Evolutionary conservation across 2,329 filamentous ascomycete genomes (phyloP).

Genomic region (Aspergillus cejpii): DNA sequence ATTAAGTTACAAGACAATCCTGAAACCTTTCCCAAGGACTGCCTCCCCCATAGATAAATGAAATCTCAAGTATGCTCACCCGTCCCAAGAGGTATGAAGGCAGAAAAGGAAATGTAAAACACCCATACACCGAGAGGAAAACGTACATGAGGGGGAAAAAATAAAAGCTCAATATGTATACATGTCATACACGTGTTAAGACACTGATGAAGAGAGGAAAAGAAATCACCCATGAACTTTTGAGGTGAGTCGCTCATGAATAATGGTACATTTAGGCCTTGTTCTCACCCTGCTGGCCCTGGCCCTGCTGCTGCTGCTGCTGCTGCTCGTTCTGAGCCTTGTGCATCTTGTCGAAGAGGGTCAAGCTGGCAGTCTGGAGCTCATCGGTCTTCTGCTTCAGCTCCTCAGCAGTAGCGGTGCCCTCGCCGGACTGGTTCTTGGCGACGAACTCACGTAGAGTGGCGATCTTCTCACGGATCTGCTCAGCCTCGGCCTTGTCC

Average conservation of each 20-base stretch:
- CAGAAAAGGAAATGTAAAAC: slow-evolving; percentile 26
- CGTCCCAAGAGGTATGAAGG: slow-evolving; percentile 23
- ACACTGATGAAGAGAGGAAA: slow-evolving; percentile 22
- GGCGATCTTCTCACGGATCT: slow-evolving; percentile 89
- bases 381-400: slow-evolving; percentile 99
- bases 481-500: slow-evolving; percentile 90
- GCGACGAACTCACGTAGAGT: slow-evolving; percentile 79
- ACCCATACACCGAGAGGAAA: slow-evolving; percentile 33
- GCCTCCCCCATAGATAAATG: slow-evolving; percentile 8
- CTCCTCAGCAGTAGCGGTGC: slow-evolving; percentile 75
- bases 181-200: slow-evolving; percentile 30
- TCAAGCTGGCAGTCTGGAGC: slow-evolving; percentile 90
- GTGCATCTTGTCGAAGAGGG: slow-evolving; percentile 99
- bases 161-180: slow-evolving; percentile 31
- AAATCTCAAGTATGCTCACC: slow-evolving; percentile 15
- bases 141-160: slow-evolving; percentile 4
- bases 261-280: slow-evolving; percentile 50
- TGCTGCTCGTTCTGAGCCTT: slow-evolving; percentile 71
- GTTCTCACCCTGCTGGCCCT: slow-evolving; percentile 56
- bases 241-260: slow-evolving; percentile 13
- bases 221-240: slow-evolving; percentile 10
- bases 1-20: slow-evolving; percentile 38
- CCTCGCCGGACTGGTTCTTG: slow-evolving; percentile 92
- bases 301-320: slow-evolving; percentile 46
- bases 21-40: slow-evolving; percentile 18